Conservation (phyloP, 192 early-diverging fungal genomes). For the Kappamyces sp. region DNA sequence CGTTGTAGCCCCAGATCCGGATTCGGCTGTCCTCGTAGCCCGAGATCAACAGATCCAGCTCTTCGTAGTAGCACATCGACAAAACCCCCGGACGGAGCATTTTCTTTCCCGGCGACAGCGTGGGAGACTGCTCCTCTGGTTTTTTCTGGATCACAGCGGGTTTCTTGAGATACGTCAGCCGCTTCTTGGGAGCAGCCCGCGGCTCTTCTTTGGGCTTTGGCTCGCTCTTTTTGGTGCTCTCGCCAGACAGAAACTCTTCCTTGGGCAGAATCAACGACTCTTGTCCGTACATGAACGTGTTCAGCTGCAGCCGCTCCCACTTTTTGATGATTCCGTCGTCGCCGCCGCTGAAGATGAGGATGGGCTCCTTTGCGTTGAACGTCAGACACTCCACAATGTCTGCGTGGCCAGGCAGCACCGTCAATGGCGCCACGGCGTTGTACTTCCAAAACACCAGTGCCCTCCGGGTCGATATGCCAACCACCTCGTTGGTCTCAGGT, state of each 20-base stretch:
- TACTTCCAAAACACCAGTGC: conserved; percentile 48
- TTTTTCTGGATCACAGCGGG: neutral
- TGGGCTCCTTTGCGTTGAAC: conserved; percentile 50
- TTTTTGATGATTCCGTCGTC: conserved; percentile 48
- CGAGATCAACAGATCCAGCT: conserved; percentile 45
- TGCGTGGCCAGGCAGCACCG: conserved; percentile 42
- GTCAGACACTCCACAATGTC: conserved; percentile 53
- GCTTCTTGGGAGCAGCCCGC: neutral
- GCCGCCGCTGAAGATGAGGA: conserved; percentile 55
- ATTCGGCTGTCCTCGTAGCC: conserved; percentile 52
- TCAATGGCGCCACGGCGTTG: conserved; percentile 44
- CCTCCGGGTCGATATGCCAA: conserved; percentile 40
- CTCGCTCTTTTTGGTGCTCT: conserved; percentile 8
- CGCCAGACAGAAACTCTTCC: conserved; percentile 26
- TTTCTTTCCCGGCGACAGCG: conserved; percentile 15
- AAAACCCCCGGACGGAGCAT: conserved; percentile 33
- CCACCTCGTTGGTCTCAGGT: conserved; percentile 44
- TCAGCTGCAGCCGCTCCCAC: conserved; percentile 57
- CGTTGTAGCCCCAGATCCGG: conserved; percentile 55
- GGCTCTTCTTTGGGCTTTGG: neutral
- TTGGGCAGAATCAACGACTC: conserved; percentile 40
- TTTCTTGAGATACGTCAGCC: conserved; percentile 2
- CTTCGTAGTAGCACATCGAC: conserved; percentile 46
- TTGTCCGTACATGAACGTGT: conserved; percentile 60
- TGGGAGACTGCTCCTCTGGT: conserved; percentile 18